Conservation (phyloP, 1,284 basidiomycete species). For the Irpex sp. region DNA sequence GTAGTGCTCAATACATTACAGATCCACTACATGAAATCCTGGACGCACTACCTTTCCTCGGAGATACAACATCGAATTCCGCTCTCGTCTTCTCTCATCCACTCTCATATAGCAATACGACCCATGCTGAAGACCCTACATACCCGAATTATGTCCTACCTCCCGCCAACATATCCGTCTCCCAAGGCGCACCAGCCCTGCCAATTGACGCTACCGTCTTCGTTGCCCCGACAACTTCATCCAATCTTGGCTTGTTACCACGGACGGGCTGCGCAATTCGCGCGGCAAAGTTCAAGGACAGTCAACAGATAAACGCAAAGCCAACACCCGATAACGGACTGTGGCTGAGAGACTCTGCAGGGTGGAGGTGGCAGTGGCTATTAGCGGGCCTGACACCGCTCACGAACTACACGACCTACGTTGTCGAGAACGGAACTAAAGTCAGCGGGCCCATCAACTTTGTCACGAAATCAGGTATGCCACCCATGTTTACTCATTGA, state of each 20-base stretch:
- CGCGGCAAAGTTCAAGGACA: not conserved
- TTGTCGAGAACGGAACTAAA: conserved; percentile 47
- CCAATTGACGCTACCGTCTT: conserved; percentile 53
- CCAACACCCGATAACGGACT: conserved; percentile 38
- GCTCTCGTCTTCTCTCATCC: conserved; percentile 76
- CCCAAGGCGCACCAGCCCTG: conserved; percentile 30
- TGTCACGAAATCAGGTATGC: conserved; percentile 64
- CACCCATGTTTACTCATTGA: not conserved
- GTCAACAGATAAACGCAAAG: conserved; percentile 6
- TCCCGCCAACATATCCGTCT: conserved; percentile 48
- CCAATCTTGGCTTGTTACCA: conserved; percentile 38
- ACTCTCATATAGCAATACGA: conserved; percentile 33
- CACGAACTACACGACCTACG: conserved; percentile 73
- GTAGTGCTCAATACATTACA: conserved; percentile 16
- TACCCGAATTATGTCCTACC: conserved; percentile 85
- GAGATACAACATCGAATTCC: conserved; percentile 74
- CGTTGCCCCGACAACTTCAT: conserved; percentile 41
- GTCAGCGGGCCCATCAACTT: conserved; percentile 64
- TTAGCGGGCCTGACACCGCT: conserved; percentile 50
- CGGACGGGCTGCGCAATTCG: conserved; percentile 57
- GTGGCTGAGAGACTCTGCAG: conserved; percentile 52
- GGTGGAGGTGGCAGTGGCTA: conserved; percentile 69
- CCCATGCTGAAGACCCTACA: conserved; percentile 35
- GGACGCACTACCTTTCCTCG: conserved; percentile 52
- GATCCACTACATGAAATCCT: conserved; percentile 46